Conservation (phyloP, 23 red algal species). For the Gracilaria domingensis region DNA sequence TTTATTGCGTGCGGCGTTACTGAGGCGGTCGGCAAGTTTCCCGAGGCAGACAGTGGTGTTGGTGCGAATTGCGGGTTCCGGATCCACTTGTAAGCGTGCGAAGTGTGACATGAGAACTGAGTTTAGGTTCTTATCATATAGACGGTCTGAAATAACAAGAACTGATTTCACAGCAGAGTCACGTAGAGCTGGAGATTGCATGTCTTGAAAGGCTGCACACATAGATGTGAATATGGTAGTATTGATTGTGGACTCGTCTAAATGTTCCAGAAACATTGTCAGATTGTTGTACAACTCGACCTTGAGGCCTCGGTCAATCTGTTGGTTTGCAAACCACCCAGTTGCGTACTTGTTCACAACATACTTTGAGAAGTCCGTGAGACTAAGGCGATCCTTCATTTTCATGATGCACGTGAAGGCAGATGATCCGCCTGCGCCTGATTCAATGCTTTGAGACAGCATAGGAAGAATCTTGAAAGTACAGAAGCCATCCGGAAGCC, state of each 20-base stretch:
- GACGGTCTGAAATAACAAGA: slow-evolving; percentile 60
- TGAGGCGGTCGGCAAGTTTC: slow-evolving; percentile 78
- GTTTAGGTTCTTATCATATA: slow-evolving; percentile 92
- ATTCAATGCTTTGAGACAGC: slow-evolving; percentile 72
- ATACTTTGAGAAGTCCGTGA: slow-evolving; percentile 53
- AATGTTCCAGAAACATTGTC: slow-evolving; percentile 61
- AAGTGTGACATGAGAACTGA: slow-evolving; percentile 93
- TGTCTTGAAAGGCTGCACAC: slow-evolving; percentile 74
- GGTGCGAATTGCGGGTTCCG: slow-evolving; percentile 94
- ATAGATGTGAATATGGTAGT: slow-evolving; percentile 83
- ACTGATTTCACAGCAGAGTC: slow-evolving; percentile 90
- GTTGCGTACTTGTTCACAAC: slow-evolving; percentile 79
- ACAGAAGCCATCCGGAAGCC: slow-evolving; percentile 86
- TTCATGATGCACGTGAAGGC: slow-evolving; percentile 73
- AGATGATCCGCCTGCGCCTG: slow-evolving; percentile 54
- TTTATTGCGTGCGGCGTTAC: slow-evolving; percentile 79
- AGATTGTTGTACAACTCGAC: slow-evolving; percentile 79
- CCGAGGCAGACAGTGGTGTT: slow-evolving; percentile 99
- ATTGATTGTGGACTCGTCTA: slow-evolving; percentile 77
- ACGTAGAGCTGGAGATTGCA: slow-evolving; percentile 78
- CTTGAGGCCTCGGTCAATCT: slow-evolving; percentile 66
- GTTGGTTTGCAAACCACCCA: slow-evolving; percentile 67
- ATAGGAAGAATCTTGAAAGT: slow-evolving; percentile 88
- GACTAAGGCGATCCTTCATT: slow-evolving; percentile 64
- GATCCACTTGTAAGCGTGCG: slow-evolving; percentile 93